Evolutionary conservation across 306 rosid genomes (phyloP).

Genomic region (Adenanthera pavonina): DNA sequence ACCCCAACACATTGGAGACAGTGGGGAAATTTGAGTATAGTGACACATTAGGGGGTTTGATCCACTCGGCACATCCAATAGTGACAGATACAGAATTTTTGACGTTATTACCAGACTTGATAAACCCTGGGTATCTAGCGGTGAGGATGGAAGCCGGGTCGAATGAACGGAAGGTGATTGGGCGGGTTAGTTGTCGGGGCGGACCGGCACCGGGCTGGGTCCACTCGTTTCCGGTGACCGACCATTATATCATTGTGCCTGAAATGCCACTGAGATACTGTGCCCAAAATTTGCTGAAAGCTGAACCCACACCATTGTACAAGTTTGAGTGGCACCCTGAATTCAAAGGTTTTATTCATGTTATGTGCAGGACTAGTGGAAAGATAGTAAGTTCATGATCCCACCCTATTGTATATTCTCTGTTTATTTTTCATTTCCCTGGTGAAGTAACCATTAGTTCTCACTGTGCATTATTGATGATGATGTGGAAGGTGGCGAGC

Average conservation of each 20-base stretch:
- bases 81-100: slow-evolving; percentile 79
- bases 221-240: slow-evolving; percentile 84
- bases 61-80: slow-evolving; percentile 92
- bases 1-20: slow-evolving; percentile 75
- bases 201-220: slow-evolving; percentile 93
- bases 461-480: background rate
- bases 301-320: slow-evolving; percentile 87
- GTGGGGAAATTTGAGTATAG: slow-evolving; percentile 73
- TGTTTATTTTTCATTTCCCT: too few species aligned
- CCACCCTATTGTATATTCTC: too few species aligned
- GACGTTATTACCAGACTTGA: slow-evolving; percentile 78
- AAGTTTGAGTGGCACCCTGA: slow-evolving; percentile 92
- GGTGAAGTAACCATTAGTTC: too few species aligned
- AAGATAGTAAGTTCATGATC: slow-evolving; percentile 57
- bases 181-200: slow-evolving; percentile 69
- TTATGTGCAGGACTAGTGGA: slow-evolving; percentile 86
- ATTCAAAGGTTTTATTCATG: slow-evolving; percentile 73
- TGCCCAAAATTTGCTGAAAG: slow-evolving; percentile 79
- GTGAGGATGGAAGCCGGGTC: slow-evolving; percentile 78
- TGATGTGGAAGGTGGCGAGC: slow-evolving; percentile 66
- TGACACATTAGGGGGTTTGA: slow-evolving; percentile 80
- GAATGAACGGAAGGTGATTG: slow-evolving; percentile 79
- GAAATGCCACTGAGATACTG: slow-evolving; percentile 91
- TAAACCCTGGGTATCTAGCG: slow-evolving; percentile 77
- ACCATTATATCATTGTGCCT: slow-evolving; percentile 78